A percentile compares a stretch with the other conserved stretches of the same genome.
Evolutionary conservation across 768 basidiomycete genomes (phyloP).

Genomic region (Russula sp.): DNA sequence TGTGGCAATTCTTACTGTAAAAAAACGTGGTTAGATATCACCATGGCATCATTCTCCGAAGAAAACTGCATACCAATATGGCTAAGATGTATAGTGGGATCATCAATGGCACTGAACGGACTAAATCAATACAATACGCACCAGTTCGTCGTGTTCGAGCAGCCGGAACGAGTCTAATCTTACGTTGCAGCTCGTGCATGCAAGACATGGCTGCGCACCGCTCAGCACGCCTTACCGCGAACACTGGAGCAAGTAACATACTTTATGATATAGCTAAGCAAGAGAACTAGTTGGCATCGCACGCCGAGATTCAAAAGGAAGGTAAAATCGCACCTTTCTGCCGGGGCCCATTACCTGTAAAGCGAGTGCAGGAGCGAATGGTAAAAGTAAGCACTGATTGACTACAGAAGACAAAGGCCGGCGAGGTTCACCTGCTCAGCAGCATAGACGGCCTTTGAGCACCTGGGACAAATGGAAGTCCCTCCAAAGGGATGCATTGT

Average conservation of each 20-base stretch:
- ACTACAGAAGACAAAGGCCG: background rate
- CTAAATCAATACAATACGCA: conserved; percentile 34
- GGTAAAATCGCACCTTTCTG: conserved; percentile 59
- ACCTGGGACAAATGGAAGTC: conserved; percentile 69
- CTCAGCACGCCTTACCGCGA: conserved; percentile 20
- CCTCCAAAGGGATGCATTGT: conserved; percentile 72
- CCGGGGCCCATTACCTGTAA: conserved; percentile 79
- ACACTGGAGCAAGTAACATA: conserved; percentile 31
- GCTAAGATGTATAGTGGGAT: conserved; percentile 33
- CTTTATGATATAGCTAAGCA: conserved; percentile 76
- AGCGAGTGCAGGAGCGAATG: background rate
- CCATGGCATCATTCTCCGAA: background rate
- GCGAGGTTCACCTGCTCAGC: conserved; percentile 69
- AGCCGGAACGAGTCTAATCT: conserved; percentile 73
- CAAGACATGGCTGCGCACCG: conserved; percentile 63
- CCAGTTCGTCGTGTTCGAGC: conserved; percentile 81
- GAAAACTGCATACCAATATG: conserved; percentile 44
- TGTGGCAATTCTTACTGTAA: conserved; percentile 76
- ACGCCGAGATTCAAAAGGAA: conserved; percentile 7
- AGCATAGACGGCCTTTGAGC: conserved; percentile 75
- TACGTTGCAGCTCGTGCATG: conserved; percentile 73
- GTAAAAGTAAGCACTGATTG: conserved; percentile 4
- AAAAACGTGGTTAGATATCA: conserved; percentile 9
- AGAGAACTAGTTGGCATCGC: conserved; percentile 18
- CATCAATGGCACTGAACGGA: conserved; percentile 15